A percentile compares a stretch with the other conserved stretches of the same genome.
These are phyloP conservation scores for Cystobasidiopsis lactophilus DNA, from an alignment of 768 basidiomycete genomes.

Conservation along the genomic window DNA sequence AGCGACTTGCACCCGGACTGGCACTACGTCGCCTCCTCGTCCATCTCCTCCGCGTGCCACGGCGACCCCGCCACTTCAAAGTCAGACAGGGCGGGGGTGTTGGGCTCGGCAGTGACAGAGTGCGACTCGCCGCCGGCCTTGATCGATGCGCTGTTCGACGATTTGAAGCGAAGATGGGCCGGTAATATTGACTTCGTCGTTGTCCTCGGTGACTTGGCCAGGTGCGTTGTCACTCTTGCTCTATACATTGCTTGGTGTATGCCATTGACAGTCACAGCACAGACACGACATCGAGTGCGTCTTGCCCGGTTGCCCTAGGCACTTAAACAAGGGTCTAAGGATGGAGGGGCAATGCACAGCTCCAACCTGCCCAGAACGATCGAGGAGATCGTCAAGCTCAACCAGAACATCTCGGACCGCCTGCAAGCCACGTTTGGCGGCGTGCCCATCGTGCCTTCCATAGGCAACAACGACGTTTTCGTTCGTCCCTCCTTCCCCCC, in stretches of 20 bases:
- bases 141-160: slow-evolving; percentile 64
- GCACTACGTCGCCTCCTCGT: slow-evolving; percentile 35
- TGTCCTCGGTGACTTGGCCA: slow-evolving; percentile 35
- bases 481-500: background rate
- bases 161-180: slow-evolving; percentile 54
- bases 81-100: slow-evolving; percentile 33
- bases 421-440: slow-evolving; percentile 54
- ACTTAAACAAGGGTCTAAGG: too few species aligned
- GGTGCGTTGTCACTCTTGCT: too few species aligned
- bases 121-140: slow-evolving; percentile 63
- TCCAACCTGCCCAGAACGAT: slow-evolving; percentile 55
- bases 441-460: slow-evolving; percentile 57
- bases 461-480: slow-evolving; percentile 82
- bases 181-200: slow-evolving; percentile 74
- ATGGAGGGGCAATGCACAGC: slow-evolving; percentile 2
- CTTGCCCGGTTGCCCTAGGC: too few species aligned
- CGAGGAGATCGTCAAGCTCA: slow-evolving; percentile 53
- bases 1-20: slow-evolving; percentile 70
- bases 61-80: slow-evolving; percentile 24
- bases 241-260: too few species aligned
- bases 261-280: background rate
- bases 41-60: slow-evolving; percentile 46
- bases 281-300: slow-evolving; percentile 58
- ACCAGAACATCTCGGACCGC: slow-evolving; percentile 39
- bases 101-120: slow-evolving; percentile 48